These are phyloP conservation scores for Acacia concinna DNA, from an alignment of 331 rosid genomes.

Conservation along the genomic window DNA sequence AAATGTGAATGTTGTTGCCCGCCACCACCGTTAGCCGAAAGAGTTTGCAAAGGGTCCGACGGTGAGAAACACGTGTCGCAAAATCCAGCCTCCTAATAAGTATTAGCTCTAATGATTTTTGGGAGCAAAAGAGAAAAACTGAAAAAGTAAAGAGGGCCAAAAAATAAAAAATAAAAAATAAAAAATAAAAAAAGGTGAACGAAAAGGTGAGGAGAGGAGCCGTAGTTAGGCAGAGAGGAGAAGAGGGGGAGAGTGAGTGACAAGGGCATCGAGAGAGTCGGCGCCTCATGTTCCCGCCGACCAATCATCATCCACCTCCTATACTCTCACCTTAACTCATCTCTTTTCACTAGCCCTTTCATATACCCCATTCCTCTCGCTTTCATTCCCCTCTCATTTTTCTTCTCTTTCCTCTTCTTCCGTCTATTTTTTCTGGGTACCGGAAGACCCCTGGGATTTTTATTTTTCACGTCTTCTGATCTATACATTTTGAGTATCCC, in stretches of 20 bases:
- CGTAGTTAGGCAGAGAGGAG: background rate
- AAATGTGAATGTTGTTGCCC: background rate
- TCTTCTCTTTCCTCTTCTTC: background rate
- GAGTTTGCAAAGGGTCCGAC: background rate
- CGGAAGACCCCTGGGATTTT: conserved; percentile 1
- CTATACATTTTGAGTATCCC: background rate
- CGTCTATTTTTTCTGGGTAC: background rate
- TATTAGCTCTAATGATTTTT: background rate
- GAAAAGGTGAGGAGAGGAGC: background rate
- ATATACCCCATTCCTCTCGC: background rate
- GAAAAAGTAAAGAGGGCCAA: background rate
- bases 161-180: background rate
- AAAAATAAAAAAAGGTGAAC: background rate
- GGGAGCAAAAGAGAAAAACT: background rate
- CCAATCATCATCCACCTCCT: conserved; percentile 8
- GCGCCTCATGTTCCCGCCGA: conserved; percentile 28
- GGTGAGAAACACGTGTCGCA: background rate
- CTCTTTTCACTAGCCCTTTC: background rate
- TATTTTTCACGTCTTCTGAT: background rate
- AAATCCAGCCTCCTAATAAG: background rate
- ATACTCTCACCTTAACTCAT: background rate
- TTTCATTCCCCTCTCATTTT: background rate
- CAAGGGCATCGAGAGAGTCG: conserved; percentile 11
- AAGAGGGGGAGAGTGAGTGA: background rate
- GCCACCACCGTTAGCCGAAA: background rate